Base-by-base conservation (phyloP, 2,329 filamentous ascomycete genomes). In the Fusarium tanahbumbuense region DNA sequence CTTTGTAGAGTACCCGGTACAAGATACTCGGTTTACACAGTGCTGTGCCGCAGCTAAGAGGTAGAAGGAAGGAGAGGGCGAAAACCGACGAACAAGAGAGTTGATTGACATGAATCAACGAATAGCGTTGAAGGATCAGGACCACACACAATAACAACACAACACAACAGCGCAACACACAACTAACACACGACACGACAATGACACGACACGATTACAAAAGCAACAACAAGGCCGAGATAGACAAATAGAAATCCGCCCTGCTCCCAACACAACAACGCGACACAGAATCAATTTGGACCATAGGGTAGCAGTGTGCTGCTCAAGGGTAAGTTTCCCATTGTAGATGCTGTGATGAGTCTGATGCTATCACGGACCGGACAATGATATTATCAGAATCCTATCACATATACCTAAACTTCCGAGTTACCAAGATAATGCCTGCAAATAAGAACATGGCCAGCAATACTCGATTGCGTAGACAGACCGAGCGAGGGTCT, bases 1-100 rank as follows among this genome's bases (percentile, higher is more conserved):
- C 18, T 11, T 42, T 56, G 25, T 34, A 59, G 60, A 66, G 61
- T 68, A 73, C 68, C 57, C 58, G 57, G 71, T 68, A 68, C 67
- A 57, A n/a, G 42, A 48, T 50, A 47, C 22, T 34, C 34, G 47
- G 34, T 62, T 65, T 62, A 48, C 71, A 72, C 68, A 70, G 66
- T 74, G 55, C 71, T 70, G 71, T 73, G 71, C 69, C 71, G 69
- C 67, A 73, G 62, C 55, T 70, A 70, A 58, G 54, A 54, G 54
- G 57, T 60, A 64, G 56, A 63, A 67, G 67, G 67, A 70, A 67
- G 67, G 67, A 67, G 69, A 67, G 68, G 55, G 65, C 44, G 62
- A 70, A 55, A 47, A 32, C 55, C 45, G 45, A 52, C 56, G 50
- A 71, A 45, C 23, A 66, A 48, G 66, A 65, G 48, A 65, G 48